Conservation (phyloP, 768 basidiomycete species). For the Boletus sp. region DNA sequence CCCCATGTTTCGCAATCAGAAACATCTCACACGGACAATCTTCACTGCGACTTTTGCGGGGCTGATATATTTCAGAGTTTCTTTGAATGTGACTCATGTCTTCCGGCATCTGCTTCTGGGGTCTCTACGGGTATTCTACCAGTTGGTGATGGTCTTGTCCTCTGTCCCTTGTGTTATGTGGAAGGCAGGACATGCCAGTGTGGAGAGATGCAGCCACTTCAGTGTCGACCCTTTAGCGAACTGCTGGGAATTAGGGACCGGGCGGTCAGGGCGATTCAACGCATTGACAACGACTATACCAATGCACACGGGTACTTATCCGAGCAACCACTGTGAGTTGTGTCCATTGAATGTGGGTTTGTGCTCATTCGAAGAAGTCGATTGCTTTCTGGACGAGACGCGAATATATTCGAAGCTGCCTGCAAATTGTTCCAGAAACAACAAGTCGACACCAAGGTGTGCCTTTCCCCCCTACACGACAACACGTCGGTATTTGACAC, state of each 20-base stretch:
- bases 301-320: constrained; percentile 12
- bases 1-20: constrained; percentile 29
- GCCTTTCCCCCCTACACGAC: neutral
- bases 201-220: constrained; percentile 54
- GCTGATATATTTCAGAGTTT: constrained; percentile 80
- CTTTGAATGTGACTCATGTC: constrained; percentile 63
- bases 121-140: constrained; percentile 13
- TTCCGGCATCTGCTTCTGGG: constrained; percentile 17
- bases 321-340: constrained; percentile 23
- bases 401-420: constrained; percentile 35
- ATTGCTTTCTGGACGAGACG: constrained; percentile 18
- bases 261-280: constrained; percentile 31
- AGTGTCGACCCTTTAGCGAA: constrained; percentile 48
- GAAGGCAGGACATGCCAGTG: constrained; percentile 78
- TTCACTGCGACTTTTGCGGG: constrained; percentile 75
- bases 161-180: constrained; percentile 71
- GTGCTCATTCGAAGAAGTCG: constrained; percentile 19
- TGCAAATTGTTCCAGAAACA: constrained; percentile 23
- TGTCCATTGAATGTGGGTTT: neutral
- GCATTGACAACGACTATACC: constrained; percentile 8
- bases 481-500: neutral
- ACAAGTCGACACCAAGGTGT: constrained; percentile 14
- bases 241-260: constrained; percentile 44
- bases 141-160: constrained; percentile 43
- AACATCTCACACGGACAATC: constrained; percentile 23